Conservation (phyloP, 768 basidiomycete genomes). For the Tricholoma sp. region DNA sequence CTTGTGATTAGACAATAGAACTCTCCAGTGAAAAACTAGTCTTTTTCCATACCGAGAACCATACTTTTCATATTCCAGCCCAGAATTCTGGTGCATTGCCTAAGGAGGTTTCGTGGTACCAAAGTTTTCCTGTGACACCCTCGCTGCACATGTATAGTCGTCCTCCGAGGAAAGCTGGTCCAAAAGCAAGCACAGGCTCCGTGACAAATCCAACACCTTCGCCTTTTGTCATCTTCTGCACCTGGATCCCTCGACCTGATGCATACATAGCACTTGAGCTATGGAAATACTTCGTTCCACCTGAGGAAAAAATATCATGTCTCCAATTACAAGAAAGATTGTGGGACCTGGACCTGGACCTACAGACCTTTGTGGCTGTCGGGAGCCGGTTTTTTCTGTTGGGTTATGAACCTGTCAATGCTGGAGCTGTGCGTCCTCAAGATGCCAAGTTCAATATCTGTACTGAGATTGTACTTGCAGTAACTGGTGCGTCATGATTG, state of each 20-base stretch:
- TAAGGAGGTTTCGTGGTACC: slow-evolving; percentile 15
- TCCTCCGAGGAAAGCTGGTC: background rate
- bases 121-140: slow-evolving; percentile 3
- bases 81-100: slow-evolving; percentile 18
- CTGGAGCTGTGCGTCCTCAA: background rate
- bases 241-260: slow-evolving; percentile 11
- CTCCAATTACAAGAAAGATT: slow-evolving; percentile 16
- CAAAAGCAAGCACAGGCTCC: background rate
- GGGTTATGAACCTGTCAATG: slow-evolving; percentile 9
- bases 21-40: slow-evolving; percentile 5
- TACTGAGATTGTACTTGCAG: background rate
- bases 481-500: background rate
- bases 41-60: slow-evolving; percentile 18
- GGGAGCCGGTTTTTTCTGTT: slow-evolving; percentile 15
- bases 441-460: slow-evolving; percentile 5
- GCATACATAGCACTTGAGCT: slow-evolving; percentile 15
- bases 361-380: slow-evolving; percentile 14
- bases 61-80: slow-evolving; percentile 13
- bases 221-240: slow-evolving; percentile 17
- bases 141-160: background rate
- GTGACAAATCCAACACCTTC: background rate
- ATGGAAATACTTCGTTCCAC: slow-evolving; percentile 18
- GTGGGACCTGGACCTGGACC: slow-evolving; percentile 16
- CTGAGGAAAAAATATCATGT: slow-evolving; percentile 16
- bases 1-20: slow-evolving; percentile 9